A percentile compares a stretch with the other conserved stretches of the same genome.
phyloP scores from a whole-genome alignment of 768 basidiomycete genomes.

The Serendipita sp. region DNA sequence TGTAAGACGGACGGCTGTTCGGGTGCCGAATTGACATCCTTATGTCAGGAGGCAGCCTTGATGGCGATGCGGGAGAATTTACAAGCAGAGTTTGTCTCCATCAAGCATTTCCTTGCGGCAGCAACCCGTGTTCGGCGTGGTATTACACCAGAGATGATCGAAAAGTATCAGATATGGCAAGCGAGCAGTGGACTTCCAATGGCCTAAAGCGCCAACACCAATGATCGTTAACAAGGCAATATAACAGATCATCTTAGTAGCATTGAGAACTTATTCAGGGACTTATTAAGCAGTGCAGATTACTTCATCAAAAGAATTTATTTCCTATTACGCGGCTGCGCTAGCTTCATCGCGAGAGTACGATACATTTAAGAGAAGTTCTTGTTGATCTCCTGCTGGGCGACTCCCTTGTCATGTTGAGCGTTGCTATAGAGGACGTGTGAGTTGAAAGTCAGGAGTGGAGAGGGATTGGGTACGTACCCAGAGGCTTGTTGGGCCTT shows the following conservation, averaged over 20 bases:
- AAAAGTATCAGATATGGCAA: conserved; percentile 59
- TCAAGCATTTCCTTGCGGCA: conserved; percentile 54
- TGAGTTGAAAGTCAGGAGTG: background rate
- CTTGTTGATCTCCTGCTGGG: conserved; percentile 39
- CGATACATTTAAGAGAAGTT: background rate
- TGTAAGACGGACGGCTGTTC: conserved; percentile 84
- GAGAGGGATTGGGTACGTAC: conserved; percentile 13
- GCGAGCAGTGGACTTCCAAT: conserved; percentile 15
- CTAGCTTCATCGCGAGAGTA: no score
- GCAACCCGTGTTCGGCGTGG: conserved; percentile 57
- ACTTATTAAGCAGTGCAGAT: background rate
- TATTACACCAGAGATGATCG: conserved; percentile 67
- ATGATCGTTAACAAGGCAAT: no score
- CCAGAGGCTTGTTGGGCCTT: conserved; percentile 33
- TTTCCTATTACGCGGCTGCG: no score
- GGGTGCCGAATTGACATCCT: conserved; percentile 78
- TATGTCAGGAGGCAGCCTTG: conserved; percentile 94
- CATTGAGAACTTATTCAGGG: no score
- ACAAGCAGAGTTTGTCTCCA: conserved; percentile 55
- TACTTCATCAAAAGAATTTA: background rate
- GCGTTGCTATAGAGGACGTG: conserved; percentile 12
- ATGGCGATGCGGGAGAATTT: conserved; percentile 82
- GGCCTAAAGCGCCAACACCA: no score
- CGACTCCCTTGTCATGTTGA: conserved; percentile 36
- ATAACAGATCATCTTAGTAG: no score